phyloP scores from a whole-genome alignment of 345 rosid species.

The Hirschfeldia incana region DNA sequence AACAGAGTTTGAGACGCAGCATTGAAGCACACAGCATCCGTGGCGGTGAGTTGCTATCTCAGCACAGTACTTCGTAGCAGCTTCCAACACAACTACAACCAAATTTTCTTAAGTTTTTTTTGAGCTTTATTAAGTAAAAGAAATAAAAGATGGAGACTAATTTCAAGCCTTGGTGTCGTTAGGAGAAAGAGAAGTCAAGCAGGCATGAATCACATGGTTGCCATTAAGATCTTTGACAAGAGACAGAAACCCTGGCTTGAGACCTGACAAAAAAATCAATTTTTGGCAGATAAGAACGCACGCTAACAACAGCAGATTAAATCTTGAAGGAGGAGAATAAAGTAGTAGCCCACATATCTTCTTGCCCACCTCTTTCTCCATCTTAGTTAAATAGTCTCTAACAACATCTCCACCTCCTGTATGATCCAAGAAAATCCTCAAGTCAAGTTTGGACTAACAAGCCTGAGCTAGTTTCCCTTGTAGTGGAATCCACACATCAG shows the following conservation, averaged over 20 bases:
- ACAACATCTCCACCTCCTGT: too few species aligned
- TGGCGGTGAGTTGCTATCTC: slow-evolving; percentile 74
- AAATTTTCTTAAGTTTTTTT: not conserved
- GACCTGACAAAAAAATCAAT: slow-evolving; percentile 30
- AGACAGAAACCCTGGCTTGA: slow-evolving; percentile 61
- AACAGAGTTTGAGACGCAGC: slow-evolving; percentile 55
- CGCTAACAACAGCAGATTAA: too few species aligned
- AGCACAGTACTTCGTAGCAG: slow-evolving; percentile 59
- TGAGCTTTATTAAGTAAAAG: not conserved
- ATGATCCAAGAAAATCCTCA: too few species aligned
- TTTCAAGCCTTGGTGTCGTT: slow-evolving; percentile 57
- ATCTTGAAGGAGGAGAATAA: too few species aligned
- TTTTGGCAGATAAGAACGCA: too few species aligned
- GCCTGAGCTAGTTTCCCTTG: too few species aligned
- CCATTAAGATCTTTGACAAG: slow-evolving; percentile 77
- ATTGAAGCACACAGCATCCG: slow-evolving; percentile 76
- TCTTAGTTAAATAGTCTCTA: too few species aligned
- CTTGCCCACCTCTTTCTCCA: too few species aligned
- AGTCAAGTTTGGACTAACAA: too few species aligned
- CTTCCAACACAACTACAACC: slow-evolving; percentile 60
- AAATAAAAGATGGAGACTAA: slow-evolving; percentile 8
- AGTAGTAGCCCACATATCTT: too few species aligned
- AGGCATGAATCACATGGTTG: slow-evolving; percentile 74
- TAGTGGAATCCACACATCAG: too few species aligned
- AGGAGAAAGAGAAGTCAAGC: slow-evolving; percentile 57